Percentiles rank a stretch among this genome's conserved stretches.
phyloP scores from a whole-genome alignment of 1,284 basidiomycete species.

The Rhizoctonia solani region DNA sequence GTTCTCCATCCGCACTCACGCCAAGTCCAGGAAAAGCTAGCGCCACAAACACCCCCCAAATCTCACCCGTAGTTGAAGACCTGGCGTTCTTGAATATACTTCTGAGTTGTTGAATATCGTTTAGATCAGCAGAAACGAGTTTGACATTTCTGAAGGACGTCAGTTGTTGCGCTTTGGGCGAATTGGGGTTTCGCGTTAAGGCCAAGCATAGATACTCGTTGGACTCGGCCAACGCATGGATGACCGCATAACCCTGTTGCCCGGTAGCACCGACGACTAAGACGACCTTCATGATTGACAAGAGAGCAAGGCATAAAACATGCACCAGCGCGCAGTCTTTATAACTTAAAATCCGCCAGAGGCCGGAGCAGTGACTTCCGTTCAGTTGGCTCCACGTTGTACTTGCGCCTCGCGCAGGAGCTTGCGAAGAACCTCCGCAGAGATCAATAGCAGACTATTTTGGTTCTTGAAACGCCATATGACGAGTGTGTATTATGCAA shows the following conservation, averaged over 20 bases:
- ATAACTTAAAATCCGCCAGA: too few species aligned
- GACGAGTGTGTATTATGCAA: too few species aligned
- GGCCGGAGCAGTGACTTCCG: too few species aligned
- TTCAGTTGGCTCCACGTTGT: too few species aligned
- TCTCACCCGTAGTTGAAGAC: conserved; percentile 42
- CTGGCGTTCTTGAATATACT: conserved; percentile 50
- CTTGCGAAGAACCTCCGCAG: too few species aligned
- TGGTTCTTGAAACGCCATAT: too few species aligned
- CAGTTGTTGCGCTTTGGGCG: conserved; percentile 44
- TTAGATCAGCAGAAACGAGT: conserved; percentile 49
- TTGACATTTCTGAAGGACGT: conserved; percentile 43
- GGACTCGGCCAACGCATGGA: conserved; percentile 43
- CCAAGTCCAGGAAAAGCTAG: conserved; percentile 51
- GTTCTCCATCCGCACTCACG: conserved; percentile 48
- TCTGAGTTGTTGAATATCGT: conserved; percentile 44
- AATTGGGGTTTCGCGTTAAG: conserved; percentile 48
- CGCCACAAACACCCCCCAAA: conserved; percentile 51
- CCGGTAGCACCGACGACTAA: conserved; percentile 53
- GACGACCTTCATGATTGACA: conserved; percentile 39
- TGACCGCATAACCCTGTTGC: conserved; percentile 50
- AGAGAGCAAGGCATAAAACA: neutral
- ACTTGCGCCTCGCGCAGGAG: too few species aligned
- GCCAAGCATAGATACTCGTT: conserved; percentile 45
- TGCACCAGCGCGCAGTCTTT: too few species aligned
- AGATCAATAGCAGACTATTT: too few species aligned